Evolutionary conservation across 768 basidiomycete genomes (phyloP).

Genomic region (Boletus insuetus): DNA sequence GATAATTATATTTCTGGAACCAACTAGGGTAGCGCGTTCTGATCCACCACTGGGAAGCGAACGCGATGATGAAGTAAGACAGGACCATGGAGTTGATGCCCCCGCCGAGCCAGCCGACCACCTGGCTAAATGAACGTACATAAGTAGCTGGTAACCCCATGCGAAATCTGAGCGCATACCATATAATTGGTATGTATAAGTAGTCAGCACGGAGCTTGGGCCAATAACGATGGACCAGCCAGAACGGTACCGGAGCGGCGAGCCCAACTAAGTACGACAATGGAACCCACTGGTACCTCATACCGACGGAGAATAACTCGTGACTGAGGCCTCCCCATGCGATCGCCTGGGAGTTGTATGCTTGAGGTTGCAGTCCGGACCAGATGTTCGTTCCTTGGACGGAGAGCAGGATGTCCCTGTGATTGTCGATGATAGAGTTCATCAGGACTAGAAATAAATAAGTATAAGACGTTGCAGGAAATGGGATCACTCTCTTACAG

Average conservation of each 20-base stretch:
- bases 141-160: neutral
- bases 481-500: slow-evolving; percentile 23
- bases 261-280: slow-evolving; percentile 35
- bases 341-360: slow-evolving; percentile 33
- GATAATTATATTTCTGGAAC: slow-evolving; percentile 39
- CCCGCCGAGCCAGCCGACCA: slow-evolving; percentile 10
- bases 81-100: slow-evolving; percentile 28
- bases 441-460: slow-evolving; percentile 49
- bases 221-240: slow-evolving; percentile 35
- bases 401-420: slow-evolving; percentile 48
- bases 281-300: slow-evolving; percentile 39
- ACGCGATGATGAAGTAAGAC: slow-evolving; percentile 19
- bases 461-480: neutral
- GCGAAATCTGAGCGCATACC: slow-evolving; percentile 14
- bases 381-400: slow-evolving; percentile 47
- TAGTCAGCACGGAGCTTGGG: slow-evolving; percentile 29
- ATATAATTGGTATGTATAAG: slow-evolving; percentile 31
- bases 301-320: slow-evolving; percentile 31
- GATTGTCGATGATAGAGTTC: slow-evolving; percentile 53
- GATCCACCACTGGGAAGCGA: slow-evolving; percentile 38
- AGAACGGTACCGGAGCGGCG: slow-evolving; percentile 39
- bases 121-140: slow-evolving; percentile 6
- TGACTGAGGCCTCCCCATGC: slow-evolving; percentile 39
- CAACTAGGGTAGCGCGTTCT: slow-evolving; percentile 34
- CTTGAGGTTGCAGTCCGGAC: slow-evolving; percentile 29